These are phyloP conservation scores for Cucumis cinereus DNA, from an alignment of 306 rosid species.

Conservation along the genomic window DNA sequence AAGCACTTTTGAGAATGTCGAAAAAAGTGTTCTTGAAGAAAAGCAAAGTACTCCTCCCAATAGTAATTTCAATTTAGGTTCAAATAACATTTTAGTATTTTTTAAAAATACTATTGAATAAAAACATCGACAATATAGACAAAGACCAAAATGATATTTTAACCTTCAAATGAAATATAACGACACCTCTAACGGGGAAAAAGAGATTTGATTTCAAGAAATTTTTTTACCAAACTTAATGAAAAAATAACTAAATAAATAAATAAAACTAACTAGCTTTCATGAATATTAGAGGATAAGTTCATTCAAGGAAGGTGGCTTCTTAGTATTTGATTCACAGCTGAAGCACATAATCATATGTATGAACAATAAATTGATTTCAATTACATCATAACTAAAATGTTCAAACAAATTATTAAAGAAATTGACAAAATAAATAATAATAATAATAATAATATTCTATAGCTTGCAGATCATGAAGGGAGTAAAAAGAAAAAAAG, in stretches of 20 bases:
- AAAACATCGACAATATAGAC: too few relatives aligned
- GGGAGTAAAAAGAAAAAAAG: slow-evolving; percentile 25
- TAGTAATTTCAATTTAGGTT: too few relatives aligned
- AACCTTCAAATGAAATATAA: too few relatives aligned
- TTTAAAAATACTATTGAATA: too few relatives aligned
- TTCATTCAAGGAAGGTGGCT: background rate
- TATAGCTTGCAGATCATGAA: slow-evolving; percentile 37
- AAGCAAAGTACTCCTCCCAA: too few relatives aligned
- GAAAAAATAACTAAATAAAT: background rate
- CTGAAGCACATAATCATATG: background rate
- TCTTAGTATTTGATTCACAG: background rate
- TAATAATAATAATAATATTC: slow-evolving; percentile 24
- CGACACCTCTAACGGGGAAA: background rate
- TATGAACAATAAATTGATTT: background rate
- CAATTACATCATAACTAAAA: slow-evolving; percentile 27
- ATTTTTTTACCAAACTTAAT: too few relatives aligned
- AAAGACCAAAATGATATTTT: too few relatives aligned
- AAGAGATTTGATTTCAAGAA: background rate
- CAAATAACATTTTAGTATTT: too few relatives aligned
- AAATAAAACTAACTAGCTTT: background rate
- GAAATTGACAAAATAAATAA: slow-evolving; percentile 12
- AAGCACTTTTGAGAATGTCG: too few relatives aligned
- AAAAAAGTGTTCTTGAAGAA: too few relatives aligned
- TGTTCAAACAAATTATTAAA: slow-evolving; percentile 49
- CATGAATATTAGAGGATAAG: background rate